Percentiles rank a stretch among this genome's conserved stretches.
These are phyloP conservation scores for Phytophthora melonis DNA, from an alignment of 352 stramenopile species.

Conservation along the genomic window DNA sequence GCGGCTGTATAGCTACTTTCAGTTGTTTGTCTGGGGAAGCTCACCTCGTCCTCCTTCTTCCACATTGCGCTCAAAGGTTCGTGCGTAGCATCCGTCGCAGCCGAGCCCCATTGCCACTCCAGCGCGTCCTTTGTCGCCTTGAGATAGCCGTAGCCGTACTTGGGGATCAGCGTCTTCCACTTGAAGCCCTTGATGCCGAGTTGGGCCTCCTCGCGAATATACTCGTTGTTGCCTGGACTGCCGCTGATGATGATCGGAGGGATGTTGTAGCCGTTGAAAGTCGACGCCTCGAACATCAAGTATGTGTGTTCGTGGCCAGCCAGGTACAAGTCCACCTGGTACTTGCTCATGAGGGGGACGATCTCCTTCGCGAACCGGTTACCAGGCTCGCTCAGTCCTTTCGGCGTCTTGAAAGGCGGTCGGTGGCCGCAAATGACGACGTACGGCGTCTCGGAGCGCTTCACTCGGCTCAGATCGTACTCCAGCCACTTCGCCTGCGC, in stretches of 20 bases:
- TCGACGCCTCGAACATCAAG: conserved; percentile 66
- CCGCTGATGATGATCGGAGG: conserved; percentile 81
- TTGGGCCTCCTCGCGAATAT: conserved; percentile 54
- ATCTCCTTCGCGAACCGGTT: conserved; percentile 78
- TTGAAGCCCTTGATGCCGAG: conserved; percentile 63
- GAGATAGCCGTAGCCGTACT: conserved; percentile 82
- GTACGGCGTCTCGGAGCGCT: conserved; percentile 67
- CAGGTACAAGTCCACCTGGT: conserved; percentile 79
- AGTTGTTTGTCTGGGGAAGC: conserved; percentile 50
- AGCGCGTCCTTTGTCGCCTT: conserved; percentile 63
- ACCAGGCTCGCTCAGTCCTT: conserved; percentile 38
- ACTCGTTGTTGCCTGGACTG: conserved; percentile 83
- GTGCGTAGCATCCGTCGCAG: conserved; percentile 52
- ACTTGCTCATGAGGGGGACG: conserved; percentile 75
- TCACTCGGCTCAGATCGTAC: conserved; percentile 75
- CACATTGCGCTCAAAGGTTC: conserved; percentile 58
- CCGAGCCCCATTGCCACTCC: conserved; percentile 70
- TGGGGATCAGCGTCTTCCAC: conserved; percentile 69
- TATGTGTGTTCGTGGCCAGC: conserved; percentile 82
- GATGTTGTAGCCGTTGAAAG: conserved; percentile 55
- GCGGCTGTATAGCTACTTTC: conserved; percentile 33
- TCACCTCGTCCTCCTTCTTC: conserved; percentile 56
- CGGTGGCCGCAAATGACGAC: conserved; percentile 79
- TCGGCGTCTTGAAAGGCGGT: conserved; percentile 75
- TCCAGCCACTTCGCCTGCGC: conserved; percentile 69